Percentiles rank a stretch among this genome's conserved stretches.
Evolutionary conservation across 805 yeast genomes (phyloP).

Genomic region (Kazachstania taianensis): DNA sequence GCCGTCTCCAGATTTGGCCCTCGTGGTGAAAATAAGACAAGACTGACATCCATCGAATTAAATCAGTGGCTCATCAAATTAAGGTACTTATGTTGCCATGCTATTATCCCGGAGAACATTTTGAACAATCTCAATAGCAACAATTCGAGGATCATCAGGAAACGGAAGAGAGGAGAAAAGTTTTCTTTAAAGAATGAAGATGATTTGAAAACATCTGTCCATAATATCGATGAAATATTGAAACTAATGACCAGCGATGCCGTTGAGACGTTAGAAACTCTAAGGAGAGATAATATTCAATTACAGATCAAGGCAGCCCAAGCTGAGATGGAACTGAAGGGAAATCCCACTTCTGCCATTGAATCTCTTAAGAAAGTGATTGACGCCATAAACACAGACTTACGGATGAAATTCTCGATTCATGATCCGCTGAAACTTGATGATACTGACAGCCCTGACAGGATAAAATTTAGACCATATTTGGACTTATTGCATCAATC

Average conservation of each 20-base stretch:
- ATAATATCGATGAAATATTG: constrained; percentile 54
- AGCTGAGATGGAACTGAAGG: constrained; percentile 44
- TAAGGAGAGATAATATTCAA: constrained; percentile 40
- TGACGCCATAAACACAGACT: constrained; percentile 22
- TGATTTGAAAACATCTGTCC: constrained; percentile 4
- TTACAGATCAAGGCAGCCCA: constrained; percentile 55
- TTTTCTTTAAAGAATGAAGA: constrained; percentile 6
- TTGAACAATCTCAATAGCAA: constrained; percentile 1
- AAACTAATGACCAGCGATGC: constrained; percentile 52
- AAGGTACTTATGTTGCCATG: constrained; percentile 78
- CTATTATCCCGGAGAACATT: constrained; percentile 32
- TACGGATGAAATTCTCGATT: constrained; percentile 16
- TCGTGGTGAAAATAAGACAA: constrained; percentile 41
- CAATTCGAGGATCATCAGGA: not conserved
- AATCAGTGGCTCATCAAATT: constrained; percentile 58
- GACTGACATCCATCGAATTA: constrained; percentile 45
- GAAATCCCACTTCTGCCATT: constrained; percentile 44
- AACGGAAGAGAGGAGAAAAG: not conserved
- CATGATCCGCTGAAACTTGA: constrained; percentile 11
- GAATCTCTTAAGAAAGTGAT: constrained; percentile 35
- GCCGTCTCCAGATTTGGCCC: constrained; percentile 41
- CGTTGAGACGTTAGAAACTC: constrained; percentile 35
- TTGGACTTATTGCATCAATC: constrained; percentile 60
- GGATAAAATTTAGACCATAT: constrained; percentile 14
- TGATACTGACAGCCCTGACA: constrained; percentile 1